A percentile compares a stretch with the other conserved stretches of the same genome.
phyloP scores from a whole-genome alignment of 2,329 filamentous ascomycete genomes.

The Fusarium pininemorale region DNA sequence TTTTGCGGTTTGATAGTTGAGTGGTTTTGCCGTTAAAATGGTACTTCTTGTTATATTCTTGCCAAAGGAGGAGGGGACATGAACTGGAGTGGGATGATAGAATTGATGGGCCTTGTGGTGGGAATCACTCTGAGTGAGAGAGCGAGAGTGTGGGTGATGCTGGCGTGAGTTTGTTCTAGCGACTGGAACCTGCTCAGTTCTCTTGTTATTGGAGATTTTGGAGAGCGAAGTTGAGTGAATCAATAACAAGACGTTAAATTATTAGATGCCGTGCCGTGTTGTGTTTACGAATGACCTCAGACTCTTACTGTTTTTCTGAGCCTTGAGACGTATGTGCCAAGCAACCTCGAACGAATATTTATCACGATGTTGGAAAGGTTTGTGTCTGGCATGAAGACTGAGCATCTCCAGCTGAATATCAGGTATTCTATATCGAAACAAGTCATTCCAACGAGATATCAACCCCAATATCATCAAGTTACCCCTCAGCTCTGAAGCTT shows the following conservation, averaged over 20 bases:
- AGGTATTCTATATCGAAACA: not conserved
- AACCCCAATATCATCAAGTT: not conserved
- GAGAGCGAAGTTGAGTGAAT: slow-evolving; percentile 33
- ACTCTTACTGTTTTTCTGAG: not conserved
- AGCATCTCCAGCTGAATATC: not conserved
- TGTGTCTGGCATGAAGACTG: not conserved
- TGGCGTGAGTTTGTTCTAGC: not conserved
- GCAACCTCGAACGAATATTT: not conserved
- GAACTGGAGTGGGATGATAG: slow-evolving; percentile 20
- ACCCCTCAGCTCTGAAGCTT: not conserved
- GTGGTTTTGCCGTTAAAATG: slow-evolving; percentile 14
- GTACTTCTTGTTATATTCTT: slow-evolving; percentile 22
- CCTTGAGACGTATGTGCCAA: not conserved
- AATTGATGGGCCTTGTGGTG: slow-evolving; percentile 13
- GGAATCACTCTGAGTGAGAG: slow-evolving; percentile 1
- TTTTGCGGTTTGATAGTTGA: slow-evolving; percentile 9
- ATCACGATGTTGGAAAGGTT: not conserved
- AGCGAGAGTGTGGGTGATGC: slow-evolving; percentile 3
- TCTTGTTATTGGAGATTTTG: slow-evolving; percentile 29
- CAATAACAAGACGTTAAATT: slow-evolving; percentile 34
- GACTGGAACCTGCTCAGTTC: slow-evolving; percentile 16
- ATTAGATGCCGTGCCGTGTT: not conserved
- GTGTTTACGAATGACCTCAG: not conserved
- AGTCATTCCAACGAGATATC: not conserved
- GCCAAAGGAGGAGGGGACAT: not conserved